Base-by-base conservation (phyloP, 2,329 filamentous ascomycete species). In the Lecanicillium sp. region DNA sequence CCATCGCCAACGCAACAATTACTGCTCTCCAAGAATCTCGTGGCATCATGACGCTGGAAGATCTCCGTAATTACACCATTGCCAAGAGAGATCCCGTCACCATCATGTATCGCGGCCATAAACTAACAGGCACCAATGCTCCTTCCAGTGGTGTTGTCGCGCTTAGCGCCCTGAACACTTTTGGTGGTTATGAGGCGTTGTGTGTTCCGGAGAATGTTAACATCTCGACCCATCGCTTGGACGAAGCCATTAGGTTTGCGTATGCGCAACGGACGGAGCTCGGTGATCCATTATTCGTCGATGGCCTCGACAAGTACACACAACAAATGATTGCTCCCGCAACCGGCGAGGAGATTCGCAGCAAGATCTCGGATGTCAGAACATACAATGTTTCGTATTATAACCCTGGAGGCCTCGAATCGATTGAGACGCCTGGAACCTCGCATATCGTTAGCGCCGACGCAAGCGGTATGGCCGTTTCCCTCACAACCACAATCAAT, bases 191-290 rank as follows among this genome's bases (percentile, higher is more conserved):
- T 52, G 62, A 74, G 0, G 68, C 67, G 17, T 79, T 90, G 34
- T 79, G 77, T 14, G 62, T 77, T 11, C 60, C 70, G 2, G 60
- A 65, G 2, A 61, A 66, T 3, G 63, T 65, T 34, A 72, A 73
- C 46, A 55, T 87, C 1, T 86, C 79, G 29, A 86, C 83, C 0
- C 87, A 95, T 55, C 70, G 82, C 0, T 63, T 94, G n/a, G 80
- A 90, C 46, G 87, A 95, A 65, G 82, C 86, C 2, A 83, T 94
- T 43, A 70, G 84, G 7, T 94, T 89, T 53, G 85, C 79, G 0
- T 94, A 94, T 49, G 87, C 82, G 3, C 62, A 81, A 66, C 76
- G 87, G 36, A 71, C 76, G 2, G 66, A 84, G 22, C 70, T 94
- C 0, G 88, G 86, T 2, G 88, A 94, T 48, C 88, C 88, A 0